A percentile compares a stretch with the other conserved stretches of the same genome.
Conservation (phyloP, 2,329 filamentous ascomycete species). For the Penicillium frequentans region DNA sequence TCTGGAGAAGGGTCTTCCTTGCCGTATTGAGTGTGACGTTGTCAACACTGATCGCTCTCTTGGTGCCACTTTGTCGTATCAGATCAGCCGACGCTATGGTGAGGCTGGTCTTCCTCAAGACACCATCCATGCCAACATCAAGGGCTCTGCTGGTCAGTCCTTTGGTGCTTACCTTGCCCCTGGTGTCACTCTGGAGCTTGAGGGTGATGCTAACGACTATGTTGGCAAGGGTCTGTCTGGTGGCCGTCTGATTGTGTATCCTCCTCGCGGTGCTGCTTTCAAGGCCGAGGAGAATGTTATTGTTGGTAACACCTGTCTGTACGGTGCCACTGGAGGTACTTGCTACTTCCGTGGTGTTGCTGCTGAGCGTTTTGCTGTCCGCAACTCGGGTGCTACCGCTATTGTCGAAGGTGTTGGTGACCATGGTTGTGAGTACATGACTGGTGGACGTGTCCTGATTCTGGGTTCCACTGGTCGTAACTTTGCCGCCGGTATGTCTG, state of each 20-base stretch:
- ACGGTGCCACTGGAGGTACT: constrained; percentile 85
- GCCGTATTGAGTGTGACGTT: constrained; percentile 90
- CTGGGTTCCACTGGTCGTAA: constrained; percentile 90
- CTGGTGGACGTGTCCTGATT: constrained; percentile 84
- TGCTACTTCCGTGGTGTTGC: constrained; percentile 98
- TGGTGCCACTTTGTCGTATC: constrained; percentile 92
- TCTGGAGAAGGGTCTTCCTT: constrained; percentile 89
- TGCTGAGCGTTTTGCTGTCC: constrained; percentile 92
- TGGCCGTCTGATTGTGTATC: constrained; percentile 89
- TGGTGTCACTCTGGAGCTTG: constrained; percentile 89
- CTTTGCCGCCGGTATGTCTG: constrained; percentile 98
- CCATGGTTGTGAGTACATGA: constrained; percentile 99
- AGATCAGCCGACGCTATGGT: constrained; percentile 89
- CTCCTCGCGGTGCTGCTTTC: constrained; percentile 84
- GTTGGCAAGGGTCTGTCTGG: constrained; percentile 95
- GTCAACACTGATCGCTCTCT: constrained; percentile 95
- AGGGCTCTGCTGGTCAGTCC: constrained; percentile 93
- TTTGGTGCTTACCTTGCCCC: constrained; percentile 93
- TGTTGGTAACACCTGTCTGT: constrained; percentile 91
- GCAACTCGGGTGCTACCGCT: constrained; percentile 94
- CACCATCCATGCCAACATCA: constrained; percentile 94
- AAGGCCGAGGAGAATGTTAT: constrained; percentile 96
- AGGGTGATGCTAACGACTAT: constrained; percentile 95
- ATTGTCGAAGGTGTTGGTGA: constrained; percentile 96
- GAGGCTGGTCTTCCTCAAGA: constrained; percentile 86